Base-by-base conservation (phyloP, 1,284 basidiomycete species). In the Dichomitus squalens region DNA sequence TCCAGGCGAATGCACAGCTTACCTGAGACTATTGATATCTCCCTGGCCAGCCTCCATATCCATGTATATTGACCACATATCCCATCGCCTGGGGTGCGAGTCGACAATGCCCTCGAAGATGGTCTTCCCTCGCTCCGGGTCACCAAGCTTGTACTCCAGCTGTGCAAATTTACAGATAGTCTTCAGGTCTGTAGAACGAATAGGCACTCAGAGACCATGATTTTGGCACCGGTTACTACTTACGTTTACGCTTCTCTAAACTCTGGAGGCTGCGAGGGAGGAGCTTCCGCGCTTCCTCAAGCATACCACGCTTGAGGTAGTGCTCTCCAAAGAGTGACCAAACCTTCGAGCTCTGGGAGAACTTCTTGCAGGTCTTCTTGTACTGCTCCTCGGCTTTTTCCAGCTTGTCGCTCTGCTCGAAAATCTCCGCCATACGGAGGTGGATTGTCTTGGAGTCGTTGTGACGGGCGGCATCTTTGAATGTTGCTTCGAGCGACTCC, bases 31-130 rank as follows among this genome's bases (percentile, higher is more conserved):
- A 63, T 89, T 88, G 34, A 96, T 87, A 73, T 96, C 86, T 21
- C 81, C 76, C 71, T 89, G 85, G 44, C 83, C 82, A 6, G 87
- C 88, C 70, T 98, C 93, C 87, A 98, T 95, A 71, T 99, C 97
- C 70, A 98, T 88, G 74, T 99, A 99, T 55, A 98, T 81, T 56
- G 91, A 92, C 96, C 98, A 99, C 39, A 98, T 77, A 72, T 99
- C 96, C 78, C 95, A 88, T 48, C 95, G 86, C 73, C 96, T 98
- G 2, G 95, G 89, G 75, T 98, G 93, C 14, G 90, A 92, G 70
- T 96, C 94, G 29, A 99, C 81, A 55, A 99, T 92, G 35, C 96
- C 97, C 72, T 99, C 97, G 61, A 98, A 99, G 53, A 99, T 83
- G 0, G 96, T 98, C 70, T 92, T 90, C 20, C 95, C 97, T 48